Base-by-base conservation (phyloP, 148 eudicot genomes). In the Chenopodium album region DNA sequence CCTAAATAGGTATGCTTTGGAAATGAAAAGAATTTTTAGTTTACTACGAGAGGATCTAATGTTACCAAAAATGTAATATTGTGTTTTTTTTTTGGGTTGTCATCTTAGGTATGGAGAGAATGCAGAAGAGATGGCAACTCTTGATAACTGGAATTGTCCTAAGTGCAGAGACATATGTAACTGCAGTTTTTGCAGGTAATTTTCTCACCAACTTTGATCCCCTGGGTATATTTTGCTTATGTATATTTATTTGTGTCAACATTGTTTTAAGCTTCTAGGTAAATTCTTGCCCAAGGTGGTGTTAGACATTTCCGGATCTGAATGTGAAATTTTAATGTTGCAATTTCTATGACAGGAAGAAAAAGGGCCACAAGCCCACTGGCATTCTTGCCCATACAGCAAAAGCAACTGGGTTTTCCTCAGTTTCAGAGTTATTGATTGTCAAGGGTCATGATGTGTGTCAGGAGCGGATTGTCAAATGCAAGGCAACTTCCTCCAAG, bases 121-220 rank as follows among this genome's bases (percentile, higher is more conserved):
- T 59, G 98, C 92, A 4, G 98, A 91, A 82, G 95, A 90, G 37
- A 86, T 88, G 84, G 82, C 81, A 68, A 79, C 41, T 65, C 80
- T 84, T 62, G 92, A 82, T 78, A 83, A 91, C 54, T 95, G 99
- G 99, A 80, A 79, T 66, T 95, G 99, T 82, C 99, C 98, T 59
- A 93, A 79, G 88, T 95, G 99, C 84, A 82, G 94, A 87, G 94
- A 86, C 86, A 92, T 93, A 59, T 95, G 99, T 82, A 95, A 95
- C 82, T 95, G 99, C 91, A 95, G 98, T 83, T 78, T 86, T 54
- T 95, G 99, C 95, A 94, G 86, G 98, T 95, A 82, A 85, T 76
- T 80, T 76, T 34, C 34, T 31, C 8, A 65, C 10, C 46, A 20
- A n/a, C 12, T 70, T 65, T 46, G 22, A 5, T 28, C 56, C 14